Base-by-base conservation (phyloP, 1,284 basidiomycete genomes). In the Irpex sp. region DNA sequence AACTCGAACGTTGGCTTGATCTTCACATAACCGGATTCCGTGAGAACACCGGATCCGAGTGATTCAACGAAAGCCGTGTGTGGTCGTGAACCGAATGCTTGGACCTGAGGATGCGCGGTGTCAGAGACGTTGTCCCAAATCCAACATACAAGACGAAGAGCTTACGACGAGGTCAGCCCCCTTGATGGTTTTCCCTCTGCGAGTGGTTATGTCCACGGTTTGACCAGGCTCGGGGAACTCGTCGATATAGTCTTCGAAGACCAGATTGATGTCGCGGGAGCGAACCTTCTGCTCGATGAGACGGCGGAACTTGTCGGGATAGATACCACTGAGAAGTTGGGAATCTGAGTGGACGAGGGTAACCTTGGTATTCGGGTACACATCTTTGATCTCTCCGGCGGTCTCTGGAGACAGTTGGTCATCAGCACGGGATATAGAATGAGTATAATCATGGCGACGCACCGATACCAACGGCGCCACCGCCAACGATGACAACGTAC, bases 381-480 rank as follows among this genome's bases (percentile, higher is more conserved):
- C 73, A 58, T 87, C 81, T 62, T 81, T 81, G 59, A 89, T 77
- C 72, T 88, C 86, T 11, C 85, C 85, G 1, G 84, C 80, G 26
- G 85, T 74, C 70, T 88, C 84, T 87, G 64, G 19, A 47, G 21
- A 21, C 47, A 54, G 57, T 54, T 21, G 34, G 13, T 13, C 64
- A 9, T 49, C 2, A 54, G n/a, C 56, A n/a, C 17, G 26, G 19
- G 19, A 21, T 4, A 56, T 11, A 36, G 31, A 26, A 34, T 6
- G 31, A 34, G 31, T 6, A 34, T 34, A 34, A 34, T 34, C 7
- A 2, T 8, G 6, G 57, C 7, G 5, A 70, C 79, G 64, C 63
- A 87, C 87, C 88, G 58, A 83, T 73, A 6, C 85, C 86, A 34
- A 89, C 81, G 3, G 88, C 78, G 34, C 89, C 88, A 47, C 85